Percentiles rank a stretch among this genome's conserved stretches.
phyloP scores from a whole-genome alignment of 495 filamentous ascomycete genomes.

The Penicillium crystallinum region DNA sequence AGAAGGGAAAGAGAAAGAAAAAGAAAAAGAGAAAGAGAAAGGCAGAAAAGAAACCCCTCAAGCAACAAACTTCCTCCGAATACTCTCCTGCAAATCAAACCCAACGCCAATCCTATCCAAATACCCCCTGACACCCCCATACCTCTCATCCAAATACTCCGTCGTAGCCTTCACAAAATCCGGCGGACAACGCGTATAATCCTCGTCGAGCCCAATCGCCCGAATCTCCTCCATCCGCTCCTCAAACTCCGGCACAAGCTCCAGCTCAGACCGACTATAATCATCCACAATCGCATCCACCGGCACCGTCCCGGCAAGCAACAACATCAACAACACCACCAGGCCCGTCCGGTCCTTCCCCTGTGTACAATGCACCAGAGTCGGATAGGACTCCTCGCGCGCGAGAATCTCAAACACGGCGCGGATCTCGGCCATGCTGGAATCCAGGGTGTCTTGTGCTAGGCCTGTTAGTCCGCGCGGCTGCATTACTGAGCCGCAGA shows the following conservation, averaged over 20 bases:
- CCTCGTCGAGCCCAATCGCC: conserved; percentile 60
- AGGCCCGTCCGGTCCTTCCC: conserved; percentile 85
- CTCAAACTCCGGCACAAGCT: conserved; percentile 55
- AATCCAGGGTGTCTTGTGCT: conserved; percentile 58
- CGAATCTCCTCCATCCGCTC: conserved; percentile 62
- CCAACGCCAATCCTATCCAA: conserved; percentile 54
- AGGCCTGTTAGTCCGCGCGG: conserved; percentile 63
- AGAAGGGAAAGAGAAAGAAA: conserved; percentile 3
- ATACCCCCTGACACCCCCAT: conserved; percentile 61
- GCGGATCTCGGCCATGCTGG: conserved; percentile 57
- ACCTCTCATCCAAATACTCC: conserved; percentile 46
- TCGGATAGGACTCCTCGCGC: conserved; percentile 46
- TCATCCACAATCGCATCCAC: conserved; percentile 55
- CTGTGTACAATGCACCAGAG: conserved; percentile 77
- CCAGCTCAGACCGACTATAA: conserved; percentile 59
- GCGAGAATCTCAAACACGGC: conserved; percentile 49
- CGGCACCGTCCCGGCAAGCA: conserved; percentile 52
- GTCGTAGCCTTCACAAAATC: conserved; percentile 50
- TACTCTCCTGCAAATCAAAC: conserved; percentile 28
- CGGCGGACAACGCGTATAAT: conserved; percentile 59
- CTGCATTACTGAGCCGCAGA: conserved; percentile 64
- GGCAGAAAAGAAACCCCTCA: conserved; percentile 6
- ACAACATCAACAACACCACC: conserved; percentile 56
- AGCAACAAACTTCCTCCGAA: conserved; percentile 25
- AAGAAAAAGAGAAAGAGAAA: conserved; percentile 1